These are phyloP conservation scores for Ophiostoma himal-ulmi DNA, from an alignment of 2,329 filamentous ascomycete genomes.

Conservation along the genomic window DNA sequence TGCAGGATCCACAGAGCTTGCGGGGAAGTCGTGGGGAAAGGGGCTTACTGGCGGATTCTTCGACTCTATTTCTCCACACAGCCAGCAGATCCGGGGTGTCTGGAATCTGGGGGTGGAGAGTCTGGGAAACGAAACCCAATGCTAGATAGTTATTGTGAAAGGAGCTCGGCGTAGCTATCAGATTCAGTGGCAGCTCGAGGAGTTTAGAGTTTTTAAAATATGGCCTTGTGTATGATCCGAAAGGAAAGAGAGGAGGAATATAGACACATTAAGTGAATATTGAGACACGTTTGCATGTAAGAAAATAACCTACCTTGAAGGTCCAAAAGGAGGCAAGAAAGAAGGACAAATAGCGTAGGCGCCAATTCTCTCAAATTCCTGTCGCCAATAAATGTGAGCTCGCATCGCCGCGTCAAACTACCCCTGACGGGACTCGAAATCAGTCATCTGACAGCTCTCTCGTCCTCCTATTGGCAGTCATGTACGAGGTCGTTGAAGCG, in stretches of 20 bases:
- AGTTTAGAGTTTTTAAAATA: background rate
- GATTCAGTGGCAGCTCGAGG: background rate
- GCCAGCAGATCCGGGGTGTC: slow-evolving; percentile 8
- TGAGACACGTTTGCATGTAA: background rate
- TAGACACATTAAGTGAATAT: background rate
- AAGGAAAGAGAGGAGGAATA: background rate
- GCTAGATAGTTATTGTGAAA: background rate
- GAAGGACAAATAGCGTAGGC: background rate
- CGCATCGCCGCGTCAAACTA: background rate
- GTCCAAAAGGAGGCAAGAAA: background rate
- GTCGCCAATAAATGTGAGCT: background rate
- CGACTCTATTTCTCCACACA: slow-evolving; percentile 9
- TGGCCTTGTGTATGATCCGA: background rate
- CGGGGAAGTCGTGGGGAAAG: slow-evolving; percentile 15
- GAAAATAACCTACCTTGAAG: background rate
- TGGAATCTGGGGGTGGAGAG: slow-evolving; percentile 11
- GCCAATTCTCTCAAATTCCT: background rate
- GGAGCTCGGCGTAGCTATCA: background rate
- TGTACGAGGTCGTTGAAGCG: background rate
- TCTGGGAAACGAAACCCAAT: slow-evolving; percentile 1
- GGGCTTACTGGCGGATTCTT: background rate
- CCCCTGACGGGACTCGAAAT: slow-evolving; percentile 4
- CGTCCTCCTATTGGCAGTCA: background rate
- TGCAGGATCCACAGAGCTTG: slow-evolving; percentile 10
- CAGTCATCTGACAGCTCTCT: slow-evolving; percentile 8